Percentiles rank a stretch among this genome's conserved stretches.
Evolutionary conservation across 495 filamentous ascomycete species (phyloP).

Genomic region (Lasiosphaeris hirsuta): DNA sequence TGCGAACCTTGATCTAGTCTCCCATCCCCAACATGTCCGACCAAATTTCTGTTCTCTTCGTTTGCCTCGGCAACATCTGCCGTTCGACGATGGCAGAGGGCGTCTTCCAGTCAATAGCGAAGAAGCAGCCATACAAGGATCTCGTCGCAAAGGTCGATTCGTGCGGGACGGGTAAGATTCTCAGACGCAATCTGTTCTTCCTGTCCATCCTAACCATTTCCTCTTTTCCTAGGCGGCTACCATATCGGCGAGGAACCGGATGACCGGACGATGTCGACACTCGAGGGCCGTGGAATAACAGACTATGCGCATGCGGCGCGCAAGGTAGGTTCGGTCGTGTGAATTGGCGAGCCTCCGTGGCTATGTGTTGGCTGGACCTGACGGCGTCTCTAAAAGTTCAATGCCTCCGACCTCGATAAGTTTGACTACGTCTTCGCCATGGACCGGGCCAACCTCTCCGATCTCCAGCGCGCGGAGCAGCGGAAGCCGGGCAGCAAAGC

Average conservation of each 20-base stretch:
- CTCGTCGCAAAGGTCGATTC: constrained; percentile 75
- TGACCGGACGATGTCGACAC: constrained; percentile 76
- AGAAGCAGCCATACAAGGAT: constrained; percentile 49
- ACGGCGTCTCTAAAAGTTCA: constrained; percentile 22
- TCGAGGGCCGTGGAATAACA: constrained; percentile 68
- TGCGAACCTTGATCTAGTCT: not conserved
- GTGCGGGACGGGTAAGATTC: constrained; percentile 62
- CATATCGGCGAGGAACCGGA: constrained; percentile 73
- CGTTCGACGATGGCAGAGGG: constrained; percentile 93
- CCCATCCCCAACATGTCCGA: constrained; percentile 20
- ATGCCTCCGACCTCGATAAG: constrained; percentile 59
- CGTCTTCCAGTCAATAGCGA: constrained; percentile 74
- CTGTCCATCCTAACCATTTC: not conserved
- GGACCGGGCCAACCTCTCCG: constrained; percentile 78
- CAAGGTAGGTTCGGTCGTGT: constrained; percentile 48
- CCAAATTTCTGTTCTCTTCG: constrained; percentile 79
- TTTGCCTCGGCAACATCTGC: constrained; percentile 97
- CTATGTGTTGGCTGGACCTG: not conserved
- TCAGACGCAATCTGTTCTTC: not conserved
- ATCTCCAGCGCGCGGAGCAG: constrained; percentile 59
- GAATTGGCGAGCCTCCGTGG: not conserved
- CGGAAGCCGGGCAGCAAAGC: constrained; percentile 52
- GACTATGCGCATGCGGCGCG: constrained; percentile 76
- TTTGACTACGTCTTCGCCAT: constrained; percentile 96
- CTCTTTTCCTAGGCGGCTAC: constrained; percentile 56